Evolutionary conservation across 2,329 filamentous ascomycete genomes (phyloP), one percentile per base, ranked within the genome.

Genomic region (Aureobasidium sp.): DNA sequence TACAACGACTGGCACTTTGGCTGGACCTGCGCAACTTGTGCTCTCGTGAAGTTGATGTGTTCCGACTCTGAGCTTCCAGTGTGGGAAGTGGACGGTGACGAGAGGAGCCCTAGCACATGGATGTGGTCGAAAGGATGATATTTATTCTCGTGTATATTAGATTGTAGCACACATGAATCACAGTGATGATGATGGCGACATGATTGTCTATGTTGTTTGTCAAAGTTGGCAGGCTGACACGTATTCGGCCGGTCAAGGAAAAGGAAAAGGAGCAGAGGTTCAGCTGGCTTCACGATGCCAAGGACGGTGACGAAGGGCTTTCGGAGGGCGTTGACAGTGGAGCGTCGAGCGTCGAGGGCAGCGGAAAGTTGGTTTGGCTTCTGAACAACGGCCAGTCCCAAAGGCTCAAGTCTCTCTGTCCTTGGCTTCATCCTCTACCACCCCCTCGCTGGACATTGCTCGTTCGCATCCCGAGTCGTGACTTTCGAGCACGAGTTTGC

Each of bases 1-100:
- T 21, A 56, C 57, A 14, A 30, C 54, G 11, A 62, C 55, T 38
- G 61, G 60, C 10, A 56, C 59, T 37, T 40, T 62, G 51, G 58
- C 61, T 30, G 61, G 59, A 16, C 61, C 61, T 6, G 58, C 55
- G 3, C 59, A 62, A 39, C 55, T 62, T n/a, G 53, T 62, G 3
- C 35, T 62, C 8, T 62, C 60, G 10, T 61, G 40, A 56, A 6
- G 27, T 6, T 6, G 27, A 29, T 29, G 6, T 6, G 27, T 6
- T 29, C 6, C 27, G 27, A 12, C 27, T 29, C 27, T 7, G 6
- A 29, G 6, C 6, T 12, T 7, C n/a, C n/a, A n/a, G n/a, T n/a
- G n/a, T n/a, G n/a, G n/a, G n/a, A n/a, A n/a, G n/a, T n/a, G n/a
- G n/a, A n/a, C n/a, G n/a, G n/a, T n/a, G n/a, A n/a, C n/a, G n/a